These are phyloP conservation scores for Puccinia hordei DNA, from an alignment of 1,284 basidiomycete genomes.

Conservation along the genomic window DNA sequence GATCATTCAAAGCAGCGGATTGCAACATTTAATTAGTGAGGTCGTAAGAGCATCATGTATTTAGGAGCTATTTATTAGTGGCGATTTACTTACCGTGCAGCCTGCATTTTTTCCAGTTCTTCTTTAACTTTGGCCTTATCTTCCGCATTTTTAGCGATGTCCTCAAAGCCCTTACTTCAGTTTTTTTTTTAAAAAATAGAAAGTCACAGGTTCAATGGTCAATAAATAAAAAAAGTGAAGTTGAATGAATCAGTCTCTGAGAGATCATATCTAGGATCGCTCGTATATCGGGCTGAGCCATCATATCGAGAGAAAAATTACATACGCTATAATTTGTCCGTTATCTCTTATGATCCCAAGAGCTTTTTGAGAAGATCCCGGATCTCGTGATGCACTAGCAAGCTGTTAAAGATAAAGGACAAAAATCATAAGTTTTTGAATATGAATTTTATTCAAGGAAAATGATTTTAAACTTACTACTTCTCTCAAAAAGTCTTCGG, in stretches of 20 bases:
- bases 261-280: background rate
- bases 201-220: background rate
- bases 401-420: background rate
- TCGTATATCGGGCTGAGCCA: background rate
- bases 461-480: background rate
- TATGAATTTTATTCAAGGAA: background rate
- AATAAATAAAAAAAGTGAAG: too few species aligned
- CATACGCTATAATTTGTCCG: background rate
- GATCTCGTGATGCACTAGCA: slow-evolving; percentile 10
- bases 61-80: background rate
- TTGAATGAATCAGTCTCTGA: background rate
- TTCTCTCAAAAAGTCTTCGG: slow-evolving; percentile 14
- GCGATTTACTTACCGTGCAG: slow-evolving; percentile 13
- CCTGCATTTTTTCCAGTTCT: slow-evolving; percentile 1
- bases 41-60: background rate
- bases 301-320: background rate
- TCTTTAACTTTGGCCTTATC: slow-evolving; percentile 27
- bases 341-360: slow-evolving; percentile 25
- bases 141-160: slow-evolving; percentile 15
- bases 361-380: slow-evolving; percentile 11
- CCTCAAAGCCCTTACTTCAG: slow-evolving; percentile 12
- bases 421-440: too few species aligned
- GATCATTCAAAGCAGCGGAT: too few species aligned
- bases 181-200: background rate
- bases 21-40: background rate